Evolutionary conservation across 2,329 filamentous ascomycete genomes (phyloP).

Genomic region (Fusarium succisae): DNA sequence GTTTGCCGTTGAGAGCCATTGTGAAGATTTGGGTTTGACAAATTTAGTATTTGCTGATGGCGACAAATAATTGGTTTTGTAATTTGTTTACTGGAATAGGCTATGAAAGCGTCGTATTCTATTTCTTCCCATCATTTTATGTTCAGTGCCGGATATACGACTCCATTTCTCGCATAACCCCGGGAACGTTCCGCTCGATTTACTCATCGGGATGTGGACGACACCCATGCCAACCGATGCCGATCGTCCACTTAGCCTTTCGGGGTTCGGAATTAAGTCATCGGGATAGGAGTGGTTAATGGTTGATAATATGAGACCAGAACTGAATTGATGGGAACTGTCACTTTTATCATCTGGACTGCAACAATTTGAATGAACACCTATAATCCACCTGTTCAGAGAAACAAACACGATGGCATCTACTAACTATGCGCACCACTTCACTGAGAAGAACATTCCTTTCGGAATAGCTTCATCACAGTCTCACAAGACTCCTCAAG

Average conservation of each 20-base stretch:
- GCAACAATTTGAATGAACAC: fast-evolving
- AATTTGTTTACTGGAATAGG: fast-evolving
- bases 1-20: slow-evolving; percentile 33
- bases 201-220: slow-evolving; percentile 28
- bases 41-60: background rate
- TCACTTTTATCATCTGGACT: background rate
- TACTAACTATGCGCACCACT: slow-evolving; percentile 48
- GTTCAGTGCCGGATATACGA: background rate
- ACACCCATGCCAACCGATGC: background rate
- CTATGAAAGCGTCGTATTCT: background rate
- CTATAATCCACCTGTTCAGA: fast-evolving
- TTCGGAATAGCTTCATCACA: slow-evolving; percentile 60
- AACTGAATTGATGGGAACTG: background rate
- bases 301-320: background rate
- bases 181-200: background rate
- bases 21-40: background rate
- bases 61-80: fast-evolving
- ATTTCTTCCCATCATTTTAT: background rate
- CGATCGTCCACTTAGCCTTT: background rate
- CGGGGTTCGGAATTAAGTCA: background rate
- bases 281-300: background rate
- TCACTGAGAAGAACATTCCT: slow-evolving; percentile 62
- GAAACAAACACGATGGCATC: background rate
- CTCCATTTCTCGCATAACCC: background rate
- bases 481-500: slow-evolving; percentile 50